These are phyloP conservation scores for Begonia fuchsioides DNA, from an alignment of 306 rosid species.

Conservation along the genomic window DNA sequence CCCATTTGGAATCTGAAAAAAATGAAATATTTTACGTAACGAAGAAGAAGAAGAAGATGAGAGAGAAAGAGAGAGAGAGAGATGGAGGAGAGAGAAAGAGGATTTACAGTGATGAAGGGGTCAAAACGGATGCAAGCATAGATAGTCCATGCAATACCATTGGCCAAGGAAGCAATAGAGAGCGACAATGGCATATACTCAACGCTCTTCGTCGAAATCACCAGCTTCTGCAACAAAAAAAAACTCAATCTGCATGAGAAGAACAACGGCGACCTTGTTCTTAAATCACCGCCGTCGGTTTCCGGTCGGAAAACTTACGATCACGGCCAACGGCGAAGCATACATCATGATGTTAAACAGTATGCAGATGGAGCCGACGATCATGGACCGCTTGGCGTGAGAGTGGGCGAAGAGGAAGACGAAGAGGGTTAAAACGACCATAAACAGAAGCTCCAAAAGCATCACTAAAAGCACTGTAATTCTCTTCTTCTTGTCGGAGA, in stretches of 20 bases:
- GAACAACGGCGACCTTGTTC: too few relatives aligned
- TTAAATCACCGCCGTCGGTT: too few relatives aligned
- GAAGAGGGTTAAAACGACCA: constrained; percentile 19
- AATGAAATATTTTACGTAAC: too few relatives aligned
- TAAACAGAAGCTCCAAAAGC: constrained; percentile 31
- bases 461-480: constrained; percentile 25
- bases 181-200: constrained; percentile 77
- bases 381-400: constrained; percentile 20
- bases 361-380: constrained; percentile 54
- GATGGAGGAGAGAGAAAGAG: not conserved
- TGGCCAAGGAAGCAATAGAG: constrained; percentile 53
- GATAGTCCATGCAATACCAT: constrained; percentile 65
- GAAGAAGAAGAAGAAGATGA: too few relatives aligned
- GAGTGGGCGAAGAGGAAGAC: constrained; percentile 26
- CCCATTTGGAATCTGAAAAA: constrained; percentile 71
- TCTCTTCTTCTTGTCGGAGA: constrained; percentile 40
- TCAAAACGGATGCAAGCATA: constrained; percentile 11
- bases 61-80: too few relatives aligned
- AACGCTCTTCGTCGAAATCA: constrained; percentile 68
- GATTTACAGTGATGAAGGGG: constrained; percentile 8
- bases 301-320: constrained; percentile 21
- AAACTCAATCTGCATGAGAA: not conserved
- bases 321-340: constrained; percentile 65
- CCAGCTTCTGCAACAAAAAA: constrained; percentile 51
- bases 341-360: constrained; percentile 79